phyloP scores from a whole-genome alignment of 495 filamentous ascomycete genomes.

The Lophiostoma macrostomum region DNA sequence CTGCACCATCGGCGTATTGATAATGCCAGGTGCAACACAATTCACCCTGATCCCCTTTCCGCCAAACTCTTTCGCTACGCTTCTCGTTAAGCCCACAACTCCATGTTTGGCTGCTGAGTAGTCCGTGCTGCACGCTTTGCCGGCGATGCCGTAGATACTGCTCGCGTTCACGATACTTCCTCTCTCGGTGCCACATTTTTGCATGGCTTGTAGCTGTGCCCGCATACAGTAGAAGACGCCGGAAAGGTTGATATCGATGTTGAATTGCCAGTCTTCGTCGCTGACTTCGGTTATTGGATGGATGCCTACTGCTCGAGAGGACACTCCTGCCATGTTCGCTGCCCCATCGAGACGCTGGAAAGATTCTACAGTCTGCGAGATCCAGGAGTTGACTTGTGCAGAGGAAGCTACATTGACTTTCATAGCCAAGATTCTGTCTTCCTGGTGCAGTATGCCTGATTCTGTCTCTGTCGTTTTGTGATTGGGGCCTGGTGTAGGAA shows the following conservation, averaged over 20 bases:
- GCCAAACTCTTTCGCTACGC: slow-evolving; percentile 57
- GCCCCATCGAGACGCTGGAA: slow-evolving; percentile 37
- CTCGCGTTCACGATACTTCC: slow-evolving; percentile 56
- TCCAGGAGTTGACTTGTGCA: slow-evolving; percentile 21
- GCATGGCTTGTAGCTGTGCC: slow-evolving; percentile 28
- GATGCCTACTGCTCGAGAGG: not conserved
- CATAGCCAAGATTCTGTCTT: not conserved
- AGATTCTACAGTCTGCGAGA: slow-evolving; percentile 23
- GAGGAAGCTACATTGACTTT: not conserved
- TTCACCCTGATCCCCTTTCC: slow-evolving; percentile 55
- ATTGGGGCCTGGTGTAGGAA: too few species aligned
- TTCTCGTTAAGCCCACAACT: slow-evolving; percentile 56
- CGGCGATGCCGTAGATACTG: slow-evolving; percentile 54
- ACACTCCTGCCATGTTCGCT: slow-evolving; percentile 38
- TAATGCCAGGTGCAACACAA: slow-evolving; percentile 36
- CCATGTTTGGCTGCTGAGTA: slow-evolving; percentile 55
- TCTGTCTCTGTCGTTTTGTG: not conserved
- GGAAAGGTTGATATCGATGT: slow-evolving; percentile 35
- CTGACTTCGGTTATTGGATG: slow-evolving; percentile 37
- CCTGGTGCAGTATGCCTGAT: not conserved
- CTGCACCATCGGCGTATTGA: slow-evolving; percentile 23
- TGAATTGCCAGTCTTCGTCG: slow-evolving; percentile 32
- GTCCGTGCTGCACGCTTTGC: slow-evolving; percentile 47
- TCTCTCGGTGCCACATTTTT: slow-evolving; percentile 3
- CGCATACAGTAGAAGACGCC: slow-evolving; percentile 37